phyloP scores from a whole-genome alignment of 495 filamentous ascomycete genomes.

The Podospora bellae-mahoneyi region DNA sequence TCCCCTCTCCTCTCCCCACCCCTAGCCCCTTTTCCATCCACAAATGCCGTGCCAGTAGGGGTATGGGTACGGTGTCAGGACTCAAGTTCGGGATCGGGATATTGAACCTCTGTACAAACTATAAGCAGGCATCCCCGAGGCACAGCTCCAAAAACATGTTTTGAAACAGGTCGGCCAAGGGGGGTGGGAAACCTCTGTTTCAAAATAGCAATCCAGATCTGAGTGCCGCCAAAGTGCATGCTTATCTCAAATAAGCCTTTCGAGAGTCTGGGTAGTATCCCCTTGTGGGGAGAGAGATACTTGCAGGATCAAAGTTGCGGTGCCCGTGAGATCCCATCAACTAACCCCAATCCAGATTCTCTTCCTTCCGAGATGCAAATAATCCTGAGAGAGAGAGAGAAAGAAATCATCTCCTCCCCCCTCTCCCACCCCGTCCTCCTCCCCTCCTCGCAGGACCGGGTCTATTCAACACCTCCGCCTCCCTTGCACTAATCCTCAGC shows the following conservation, averaged over 20 bases:
- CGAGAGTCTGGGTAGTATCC: background rate
- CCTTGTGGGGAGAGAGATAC: background rate
- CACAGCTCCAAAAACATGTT: background rate
- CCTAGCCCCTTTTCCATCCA: background rate
- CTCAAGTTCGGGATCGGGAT: background rate
- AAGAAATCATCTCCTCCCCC: conserved; percentile 25
- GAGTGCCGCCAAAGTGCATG: background rate
- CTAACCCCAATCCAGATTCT: too few relatives aligned
- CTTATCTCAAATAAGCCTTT: background rate
- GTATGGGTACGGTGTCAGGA: too few relatives aligned
- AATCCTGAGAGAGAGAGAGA: background rate
- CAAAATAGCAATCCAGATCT: background rate
- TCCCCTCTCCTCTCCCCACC: background rate
- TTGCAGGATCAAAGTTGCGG: background rate
- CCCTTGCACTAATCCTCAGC: conserved; percentile 71
- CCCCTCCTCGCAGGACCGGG: conserved; percentile 30
- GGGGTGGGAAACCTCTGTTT: background rate
- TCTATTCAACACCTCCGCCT: conserved; percentile 64
- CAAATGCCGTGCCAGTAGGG: background rate
- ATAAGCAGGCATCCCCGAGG: background rate
- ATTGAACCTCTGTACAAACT: background rate
- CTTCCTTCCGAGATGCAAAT: too few relatives aligned
- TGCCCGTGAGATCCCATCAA: too few relatives aligned
- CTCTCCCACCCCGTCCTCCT: conserved; percentile 31
- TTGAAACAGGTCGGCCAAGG: background rate